phyloP scores from a whole-genome alignment of 805 yeast species.

The Wickerhamiella domercqiae region DNA sequence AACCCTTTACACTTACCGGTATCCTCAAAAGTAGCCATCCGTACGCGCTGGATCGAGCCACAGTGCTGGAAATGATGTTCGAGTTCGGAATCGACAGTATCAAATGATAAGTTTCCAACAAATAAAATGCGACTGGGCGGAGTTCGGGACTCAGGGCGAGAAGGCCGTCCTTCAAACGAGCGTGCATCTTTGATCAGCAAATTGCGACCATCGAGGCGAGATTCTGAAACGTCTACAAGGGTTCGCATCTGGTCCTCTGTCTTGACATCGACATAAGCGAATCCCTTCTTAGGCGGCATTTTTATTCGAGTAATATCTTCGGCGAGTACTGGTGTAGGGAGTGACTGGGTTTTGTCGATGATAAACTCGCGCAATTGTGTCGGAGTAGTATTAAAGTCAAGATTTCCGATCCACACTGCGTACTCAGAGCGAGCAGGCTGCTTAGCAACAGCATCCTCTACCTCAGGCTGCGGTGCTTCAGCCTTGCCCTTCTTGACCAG shows the following conservation, averaged over 20 bases:
- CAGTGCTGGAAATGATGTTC: slow-evolving; percentile 78
- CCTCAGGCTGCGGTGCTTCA: slow-evolving; percentile 21
- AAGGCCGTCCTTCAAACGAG: slow-evolving; percentile 80
- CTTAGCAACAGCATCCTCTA: slow-evolving; percentile 16
- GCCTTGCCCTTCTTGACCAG: slow-evolving; percentile 49
- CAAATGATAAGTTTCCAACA: slow-evolving; percentile 87
- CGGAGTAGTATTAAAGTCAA: slow-evolving; percentile 67
- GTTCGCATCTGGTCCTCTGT: slow-evolving; percentile 42
- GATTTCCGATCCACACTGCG: slow-evolving; percentile 92
- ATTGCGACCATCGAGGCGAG: slow-evolving; percentile 66
- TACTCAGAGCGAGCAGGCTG: slow-evolving; percentile 15
- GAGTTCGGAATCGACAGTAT: slow-evolving; percentile 66
- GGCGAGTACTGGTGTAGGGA: slow-evolving; percentile 27
- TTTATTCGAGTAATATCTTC: slow-evolving; percentile 60
- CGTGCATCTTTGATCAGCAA: slow-evolving; percentile 67
- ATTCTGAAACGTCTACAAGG: slow-evolving; percentile 56
- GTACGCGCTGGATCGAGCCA: slow-evolving; percentile 66
- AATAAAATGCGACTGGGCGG: slow-evolving; percentile 83
- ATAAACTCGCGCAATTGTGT: slow-evolving; percentile 59
- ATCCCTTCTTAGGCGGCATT: slow-evolving; percentile 61
- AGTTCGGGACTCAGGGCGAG: slow-evolving; percentile 38
- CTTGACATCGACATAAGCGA: slow-evolving; percentile 76
- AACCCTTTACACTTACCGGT: slow-evolving; percentile 94
- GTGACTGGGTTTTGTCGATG: slow-evolving; percentile 31
- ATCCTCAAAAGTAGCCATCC: slow-evolving; percentile 98